Evolutionary conservation across 495 filamentous ascomycete genomes (phyloP).

Genomic region (Chaetomium tenue): DNA sequence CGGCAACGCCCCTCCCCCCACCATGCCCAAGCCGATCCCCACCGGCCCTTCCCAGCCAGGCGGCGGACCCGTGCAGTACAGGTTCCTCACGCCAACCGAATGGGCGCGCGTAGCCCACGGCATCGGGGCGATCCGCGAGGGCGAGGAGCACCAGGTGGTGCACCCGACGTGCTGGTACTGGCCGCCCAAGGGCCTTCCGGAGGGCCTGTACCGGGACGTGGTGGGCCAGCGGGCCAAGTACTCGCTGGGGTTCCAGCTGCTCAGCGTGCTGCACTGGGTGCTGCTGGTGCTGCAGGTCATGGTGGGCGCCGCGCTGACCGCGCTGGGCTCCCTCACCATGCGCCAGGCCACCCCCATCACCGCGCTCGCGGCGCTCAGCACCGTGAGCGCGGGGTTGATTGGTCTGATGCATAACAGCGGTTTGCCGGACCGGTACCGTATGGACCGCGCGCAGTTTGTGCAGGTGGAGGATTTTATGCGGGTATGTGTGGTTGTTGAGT

Average conservation of each 20-base stretch:
- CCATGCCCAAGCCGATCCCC: conserved; percentile 10
- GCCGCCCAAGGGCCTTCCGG: conserved; percentile 46
- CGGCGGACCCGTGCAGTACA: conserved; percentile 25
- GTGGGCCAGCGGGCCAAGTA: conserved; percentile 44
- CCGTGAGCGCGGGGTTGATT: conserved; percentile 48
- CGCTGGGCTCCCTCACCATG: conserved; percentile 39
- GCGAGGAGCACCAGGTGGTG: conserved; percentile 43
- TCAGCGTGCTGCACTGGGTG: conserved; percentile 40
- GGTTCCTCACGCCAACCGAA: conserved; percentile 42
- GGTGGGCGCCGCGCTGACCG: conserved; percentile 46
- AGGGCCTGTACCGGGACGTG: conserved; percentile 47
- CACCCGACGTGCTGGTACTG: conserved; percentile 45
- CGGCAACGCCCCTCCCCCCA: not conserved
- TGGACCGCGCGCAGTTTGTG: conserved; percentile 46
- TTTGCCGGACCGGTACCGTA: conserved; percentile 48
- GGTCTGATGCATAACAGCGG: conserved; percentile 54
- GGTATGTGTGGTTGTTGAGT: conserved; percentile 19
- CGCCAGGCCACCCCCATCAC: conserved; percentile 41
- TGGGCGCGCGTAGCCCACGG: conserved; percentile 49
- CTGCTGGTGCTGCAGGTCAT: conserved; percentile 47
- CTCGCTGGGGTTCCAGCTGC: conserved; percentile 34
- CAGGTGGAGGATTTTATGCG: conserved; percentile 49
- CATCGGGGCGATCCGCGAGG: conserved; percentile 44
- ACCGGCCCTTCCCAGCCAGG: conserved; percentile 8
- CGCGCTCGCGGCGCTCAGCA: conserved; percentile 49